phyloP scores from a whole-genome alignment of 2,329 filamentous ascomycete genomes.

The Cucurbitaria berberidis region DNA sequence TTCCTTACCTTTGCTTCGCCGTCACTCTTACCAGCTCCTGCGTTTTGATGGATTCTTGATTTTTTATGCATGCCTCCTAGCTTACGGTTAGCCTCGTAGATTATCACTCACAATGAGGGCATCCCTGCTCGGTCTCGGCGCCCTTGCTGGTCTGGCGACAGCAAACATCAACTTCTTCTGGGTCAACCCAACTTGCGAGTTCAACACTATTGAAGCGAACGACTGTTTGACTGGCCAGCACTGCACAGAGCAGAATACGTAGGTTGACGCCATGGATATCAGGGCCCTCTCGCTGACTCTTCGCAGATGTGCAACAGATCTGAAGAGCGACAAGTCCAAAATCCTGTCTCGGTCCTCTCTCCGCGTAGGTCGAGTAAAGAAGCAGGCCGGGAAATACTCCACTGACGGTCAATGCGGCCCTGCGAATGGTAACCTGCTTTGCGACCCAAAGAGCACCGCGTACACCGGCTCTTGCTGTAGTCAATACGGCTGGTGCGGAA shows the following conservation, averaged over 20 bases:
- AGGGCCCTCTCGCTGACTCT: constrained; percentile 1
- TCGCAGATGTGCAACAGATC: constrained; percentile 26
- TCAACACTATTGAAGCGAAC: constrained; percentile 19
- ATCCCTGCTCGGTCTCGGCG: constrained; percentile 36
- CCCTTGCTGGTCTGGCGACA: constrained; percentile 44
- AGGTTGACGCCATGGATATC: constrained; percentile 7
- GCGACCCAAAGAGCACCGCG: constrained; percentile 53
- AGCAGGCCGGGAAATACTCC: constrained; percentile 43
- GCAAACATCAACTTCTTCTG: constrained; percentile 59
- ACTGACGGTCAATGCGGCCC: constrained; percentile 50
- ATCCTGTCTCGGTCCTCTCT: constrained; percentile 26
- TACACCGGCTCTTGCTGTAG: constrained; percentile 57
- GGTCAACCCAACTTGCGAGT: constrained; percentile 54
- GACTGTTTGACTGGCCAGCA: constrained; percentile 49
- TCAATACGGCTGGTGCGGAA: constrained; percentile 53
- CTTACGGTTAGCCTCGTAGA: constrained; percentile 22
- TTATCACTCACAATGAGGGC: constrained; percentile 35
- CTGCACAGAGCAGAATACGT: constrained; percentile 46
- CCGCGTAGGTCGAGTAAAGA: constrained; percentile 32
- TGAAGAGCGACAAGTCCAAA: constrained; percentile 34
- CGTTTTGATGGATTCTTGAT: background rate
- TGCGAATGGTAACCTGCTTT: constrained; percentile 48
- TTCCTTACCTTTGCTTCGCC: background rate
- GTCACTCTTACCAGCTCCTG: background rate
- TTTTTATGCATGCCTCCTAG: background rate